phyloP scores from a whole-genome alignment of 352 stramenopile genomes.

The Globisporangium polare region DNA sequence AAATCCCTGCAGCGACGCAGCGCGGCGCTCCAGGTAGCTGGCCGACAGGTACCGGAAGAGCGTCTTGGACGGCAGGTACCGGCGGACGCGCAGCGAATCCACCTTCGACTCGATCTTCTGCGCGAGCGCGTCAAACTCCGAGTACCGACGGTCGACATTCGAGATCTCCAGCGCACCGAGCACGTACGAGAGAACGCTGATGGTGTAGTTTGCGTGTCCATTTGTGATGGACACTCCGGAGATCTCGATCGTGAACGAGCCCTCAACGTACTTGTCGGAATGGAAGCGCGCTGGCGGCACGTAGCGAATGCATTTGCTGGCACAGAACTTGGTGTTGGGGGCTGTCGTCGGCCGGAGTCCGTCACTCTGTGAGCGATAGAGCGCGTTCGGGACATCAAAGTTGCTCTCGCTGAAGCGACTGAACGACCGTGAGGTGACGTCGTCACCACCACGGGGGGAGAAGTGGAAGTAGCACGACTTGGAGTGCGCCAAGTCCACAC shows the following conservation, averaged over 20 bases:
- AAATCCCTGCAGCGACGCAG: slow-evolving; percentile 57
- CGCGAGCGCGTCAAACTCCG: slow-evolving; percentile 62
- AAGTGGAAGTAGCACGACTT: slow-evolving; percentile 32
- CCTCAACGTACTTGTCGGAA: slow-evolving; percentile 33
- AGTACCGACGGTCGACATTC: slow-evolving; percentile 60
- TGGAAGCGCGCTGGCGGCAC: slow-evolving; percentile 50
- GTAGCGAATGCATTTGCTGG: slow-evolving; percentile 54
- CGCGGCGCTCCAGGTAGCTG: slow-evolving; percentile 57
- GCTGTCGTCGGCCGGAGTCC: slow-evolving; percentile 10
- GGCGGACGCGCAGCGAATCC: slow-evolving; percentile 36
- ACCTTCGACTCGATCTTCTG: slow-evolving; percentile 54
- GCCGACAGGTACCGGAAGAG: slow-evolving; percentile 57
- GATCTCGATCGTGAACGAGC: slow-evolving; percentile 72
- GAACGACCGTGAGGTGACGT: slow-evolving; percentile 20
- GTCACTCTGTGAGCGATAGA: slow-evolving; percentile 19
- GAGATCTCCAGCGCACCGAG: slow-evolving; percentile 35
- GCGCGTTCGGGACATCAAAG: slow-evolving; percentile 15
- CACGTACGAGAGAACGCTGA: slow-evolving; percentile 58
- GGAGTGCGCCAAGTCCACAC: slow-evolving; percentile 14
- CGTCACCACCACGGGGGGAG: slow-evolving; percentile 19
- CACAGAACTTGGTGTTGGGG: slow-evolving; percentile 1
- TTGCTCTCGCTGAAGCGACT: slow-evolving; percentile 26
- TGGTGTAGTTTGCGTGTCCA: slow-evolving; percentile 47
- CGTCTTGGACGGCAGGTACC: slow-evolving; percentile 66
- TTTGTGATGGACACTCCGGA: slow-evolving; percentile 45